Conservation (phyloP, 305 asterid genomes). For the Rubia balearica region DNA sequence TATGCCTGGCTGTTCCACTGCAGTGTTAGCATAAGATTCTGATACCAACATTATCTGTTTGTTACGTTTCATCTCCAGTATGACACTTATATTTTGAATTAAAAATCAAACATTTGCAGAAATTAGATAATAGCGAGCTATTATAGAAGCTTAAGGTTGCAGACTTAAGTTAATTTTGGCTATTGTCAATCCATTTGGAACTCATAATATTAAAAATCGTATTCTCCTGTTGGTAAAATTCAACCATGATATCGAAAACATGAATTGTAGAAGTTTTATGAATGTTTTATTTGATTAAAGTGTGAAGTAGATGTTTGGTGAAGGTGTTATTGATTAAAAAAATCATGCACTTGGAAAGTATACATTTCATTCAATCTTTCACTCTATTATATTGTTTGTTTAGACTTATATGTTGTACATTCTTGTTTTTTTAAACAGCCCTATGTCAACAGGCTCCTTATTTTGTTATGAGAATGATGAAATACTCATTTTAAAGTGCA, state of each 20-base stretch:
- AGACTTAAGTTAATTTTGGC: neutral
- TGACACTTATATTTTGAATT: neutral
- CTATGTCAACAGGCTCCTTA: slow-evolving; percentile 15
- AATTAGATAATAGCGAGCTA: neutral
- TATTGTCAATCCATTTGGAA: neutral
- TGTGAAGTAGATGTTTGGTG: neutral
- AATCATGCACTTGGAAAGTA: neutral
- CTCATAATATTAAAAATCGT: neutral
- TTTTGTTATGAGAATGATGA: slow-evolving; percentile 9
- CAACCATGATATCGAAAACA: neutral
- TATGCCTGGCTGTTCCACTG: neutral
- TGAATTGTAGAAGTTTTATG: neutral
- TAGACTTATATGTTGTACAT: slow-evolving; percentile 11
- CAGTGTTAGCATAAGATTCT: neutral
- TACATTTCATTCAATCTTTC: neutral
- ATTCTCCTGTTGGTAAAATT: neutral
- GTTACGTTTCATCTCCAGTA: neutral
- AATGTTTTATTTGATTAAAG: neutral
- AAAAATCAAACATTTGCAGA: neutral
- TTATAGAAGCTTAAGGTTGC: neutral
- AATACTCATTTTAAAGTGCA: slow-evolving; percentile 26
- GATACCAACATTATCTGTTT: neutral
- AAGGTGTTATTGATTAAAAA: neutral
- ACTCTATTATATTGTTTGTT: neutral
- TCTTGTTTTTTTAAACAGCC: slow-evolving; percentile 9